Percentiles rank a stretch among this genome's conserved stretches.
Conservation (phyloP, 192 early-diverging fungal genomes). For the Entophlyctis luteolus region DNA sequence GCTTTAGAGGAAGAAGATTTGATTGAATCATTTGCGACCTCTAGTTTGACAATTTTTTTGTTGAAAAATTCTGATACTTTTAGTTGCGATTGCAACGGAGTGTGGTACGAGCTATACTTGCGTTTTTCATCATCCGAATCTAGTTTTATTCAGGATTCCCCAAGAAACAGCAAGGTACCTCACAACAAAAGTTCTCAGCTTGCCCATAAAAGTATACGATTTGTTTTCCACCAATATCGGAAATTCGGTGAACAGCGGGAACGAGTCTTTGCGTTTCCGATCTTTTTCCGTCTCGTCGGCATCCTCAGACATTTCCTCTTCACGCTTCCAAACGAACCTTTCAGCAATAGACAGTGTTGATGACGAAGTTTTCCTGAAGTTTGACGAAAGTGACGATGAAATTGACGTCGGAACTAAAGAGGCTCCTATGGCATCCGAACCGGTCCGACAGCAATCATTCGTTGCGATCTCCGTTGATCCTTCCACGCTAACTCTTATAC, state of each 20-base stretch:
- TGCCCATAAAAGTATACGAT: conserved; percentile 9
- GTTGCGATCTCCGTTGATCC: conserved; percentile 19
- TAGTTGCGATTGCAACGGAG: conserved; percentile 28
- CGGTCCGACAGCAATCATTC: background rate
- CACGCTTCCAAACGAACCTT: background rate
- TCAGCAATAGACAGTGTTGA: background rate
- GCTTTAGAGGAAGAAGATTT: background rate
- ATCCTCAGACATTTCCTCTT: conserved; percentile 2
- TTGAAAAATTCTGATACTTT: too few species aligned
- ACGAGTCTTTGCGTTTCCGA: too few species aligned
- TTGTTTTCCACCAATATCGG: background rate
- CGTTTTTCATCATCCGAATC: background rate
- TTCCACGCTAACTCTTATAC: conserved; percentile 9
- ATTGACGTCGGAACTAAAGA: conserved; percentile 1
- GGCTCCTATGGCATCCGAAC: background rate
- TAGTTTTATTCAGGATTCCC: conserved; percentile 17
- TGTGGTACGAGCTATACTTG: conserved; percentile 8
- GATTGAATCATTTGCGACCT: too few species aligned
- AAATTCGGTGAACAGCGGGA: too few species aligned
- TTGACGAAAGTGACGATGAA: conserved; percentile 14
- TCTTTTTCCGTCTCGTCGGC: conserved; percentile 3
- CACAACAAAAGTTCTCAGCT: background rate
- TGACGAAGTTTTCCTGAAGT: conserved; percentile 12
- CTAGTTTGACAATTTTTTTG: too few species aligned
- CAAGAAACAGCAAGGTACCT: conserved; percentile 16